phyloP scores from a whole-genome alignment of 345 rosid species.

The Aquilaria malaccensis region DNA sequence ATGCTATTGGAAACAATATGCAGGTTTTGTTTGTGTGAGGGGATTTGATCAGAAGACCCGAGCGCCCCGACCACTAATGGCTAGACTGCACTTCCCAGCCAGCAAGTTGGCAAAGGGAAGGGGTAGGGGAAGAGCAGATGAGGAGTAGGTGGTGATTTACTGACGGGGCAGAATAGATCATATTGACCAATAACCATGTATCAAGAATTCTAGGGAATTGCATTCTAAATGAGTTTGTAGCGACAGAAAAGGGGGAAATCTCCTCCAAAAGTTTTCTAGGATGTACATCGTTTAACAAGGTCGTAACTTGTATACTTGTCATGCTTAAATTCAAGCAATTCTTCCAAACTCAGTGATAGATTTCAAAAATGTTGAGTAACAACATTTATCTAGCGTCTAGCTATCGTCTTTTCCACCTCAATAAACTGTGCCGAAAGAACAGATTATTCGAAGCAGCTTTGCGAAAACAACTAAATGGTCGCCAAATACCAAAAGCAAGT shows the following conservation, averaged over 20 bases:
- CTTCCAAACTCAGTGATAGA: background rate
- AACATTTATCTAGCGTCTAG: too few relatives aligned
- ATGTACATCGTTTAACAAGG: background rate
- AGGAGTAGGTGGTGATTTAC: slow-evolving; percentile 4
- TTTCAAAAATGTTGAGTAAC: too few relatives aligned
- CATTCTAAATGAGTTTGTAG: background rate
- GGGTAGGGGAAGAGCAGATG: slow-evolving; percentile 10
- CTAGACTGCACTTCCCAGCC: slow-evolving; percentile 79
- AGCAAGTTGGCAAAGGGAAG: slow-evolving; percentile 43
- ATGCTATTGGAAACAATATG: slow-evolving; percentile 14
- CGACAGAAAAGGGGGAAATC: background rate
- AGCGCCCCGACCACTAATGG: slow-evolving; percentile 72
- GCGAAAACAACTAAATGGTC: too few relatives aligned
- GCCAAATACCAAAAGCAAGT: too few relatives aligned
- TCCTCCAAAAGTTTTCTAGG: background rate
- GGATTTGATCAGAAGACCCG: slow-evolving; percentile 68
- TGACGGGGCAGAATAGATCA: background rate
- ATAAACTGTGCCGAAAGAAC: too few relatives aligned
- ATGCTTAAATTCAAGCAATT: slow-evolving; percentile 20
- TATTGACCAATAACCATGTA: slow-evolving; percentile 4
- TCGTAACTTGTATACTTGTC: background rate
- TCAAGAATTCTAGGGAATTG: background rate
- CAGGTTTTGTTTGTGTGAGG: slow-evolving; percentile 91
- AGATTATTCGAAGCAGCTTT: too few relatives aligned
- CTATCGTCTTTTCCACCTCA: too few relatives aligned